These are phyloP conservation scores for Tulasnella sp. DNA, from an alignment of 768 basidiomycete species.

Conservation along the genomic window DNA sequence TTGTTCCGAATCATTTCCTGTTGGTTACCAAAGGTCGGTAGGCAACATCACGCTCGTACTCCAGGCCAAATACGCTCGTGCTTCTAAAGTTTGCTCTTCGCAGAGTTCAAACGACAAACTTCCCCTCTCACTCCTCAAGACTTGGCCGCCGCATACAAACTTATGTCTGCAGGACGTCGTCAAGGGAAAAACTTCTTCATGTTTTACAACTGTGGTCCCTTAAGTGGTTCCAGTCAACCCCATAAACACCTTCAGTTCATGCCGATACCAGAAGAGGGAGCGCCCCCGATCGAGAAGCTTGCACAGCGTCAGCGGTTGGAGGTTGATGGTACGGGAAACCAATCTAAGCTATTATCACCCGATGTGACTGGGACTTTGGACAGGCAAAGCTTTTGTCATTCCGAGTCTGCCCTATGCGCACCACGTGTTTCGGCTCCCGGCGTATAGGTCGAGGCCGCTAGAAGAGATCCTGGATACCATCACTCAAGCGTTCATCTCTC, in stretches of 20 bases:
- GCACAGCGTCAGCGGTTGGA: slow-evolving; percentile 58
- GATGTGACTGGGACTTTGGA: background rate
- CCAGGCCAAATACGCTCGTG: no score
- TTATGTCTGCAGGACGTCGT: slow-evolving; percentile 65
- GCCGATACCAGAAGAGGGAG: slow-evolving; percentile 53
- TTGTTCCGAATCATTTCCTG: slow-evolving; percentile 83
- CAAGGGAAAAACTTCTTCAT: slow-evolving; percentile 62
- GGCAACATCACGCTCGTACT: background rate
- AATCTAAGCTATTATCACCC: background rate
- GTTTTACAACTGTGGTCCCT: slow-evolving; percentile 89
- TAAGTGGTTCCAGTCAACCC: slow-evolving; percentile 82
- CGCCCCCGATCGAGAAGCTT: slow-evolving; percentile 73
- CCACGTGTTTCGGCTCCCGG: slow-evolving; percentile 60
- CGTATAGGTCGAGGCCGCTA: slow-evolving; percentile 38
- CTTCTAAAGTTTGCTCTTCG: background rate
- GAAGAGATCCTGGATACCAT: slow-evolving; percentile 53
- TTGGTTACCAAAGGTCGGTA: slow-evolving; percentile 71
- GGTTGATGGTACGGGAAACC: slow-evolving; percentile 43
- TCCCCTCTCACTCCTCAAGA: slow-evolving; percentile 77
- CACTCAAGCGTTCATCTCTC: slow-evolving; percentile 59
- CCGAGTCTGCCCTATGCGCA: slow-evolving; percentile 72
- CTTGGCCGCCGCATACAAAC: slow-evolving; percentile 68
- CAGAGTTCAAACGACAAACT: slow-evolving; percentile 73
- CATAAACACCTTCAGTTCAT: slow-evolving; percentile 92
- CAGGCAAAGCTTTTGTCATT: slow-evolving; percentile 72